phyloP scores from a whole-genome alignment of 2,329 filamentous ascomycete genomes.

The Bipolaris sorokiniana region DNA sequence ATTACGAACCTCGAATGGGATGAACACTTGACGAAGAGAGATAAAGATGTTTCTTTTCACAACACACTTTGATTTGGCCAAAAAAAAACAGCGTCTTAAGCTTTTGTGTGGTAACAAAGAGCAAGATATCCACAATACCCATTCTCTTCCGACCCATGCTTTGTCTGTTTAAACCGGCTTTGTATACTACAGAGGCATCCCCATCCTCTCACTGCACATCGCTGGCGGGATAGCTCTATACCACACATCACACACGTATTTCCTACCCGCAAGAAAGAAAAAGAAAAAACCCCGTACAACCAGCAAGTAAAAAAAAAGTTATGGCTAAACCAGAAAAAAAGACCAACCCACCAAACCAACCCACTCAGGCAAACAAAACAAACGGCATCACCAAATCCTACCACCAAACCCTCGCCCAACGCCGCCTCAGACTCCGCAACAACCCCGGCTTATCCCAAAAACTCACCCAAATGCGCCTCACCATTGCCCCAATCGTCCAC shows the following conservation, averaged over 20 bases:
- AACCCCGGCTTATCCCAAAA: slow-evolving; percentile 65
- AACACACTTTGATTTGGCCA: slow-evolving; percentile 3
- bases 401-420: slow-evolving; percentile 16
- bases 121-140: slow-evolving; percentile 36
- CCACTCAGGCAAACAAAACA: slow-evolving; percentile 7
- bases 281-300: neutral
- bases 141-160: slow-evolving; percentile 22
- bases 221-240: slow-evolving; percentile 2
- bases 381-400: slow-evolving; percentile 23
- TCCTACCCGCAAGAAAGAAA: neutral
- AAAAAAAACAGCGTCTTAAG: slow-evolving; percentile 27
- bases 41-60: slow-evolving; percentile 34
- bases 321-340: neutral
- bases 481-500: slow-evolving; percentile 68
- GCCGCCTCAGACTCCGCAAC: slow-evolving; percentile 26
- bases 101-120: slow-evolving; percentile 31
- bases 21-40: slow-evolving; percentile 24
- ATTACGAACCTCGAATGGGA: slow-evolving; percentile 21
- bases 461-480: slow-evolving; percentile 68
- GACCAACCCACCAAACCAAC: neutral
- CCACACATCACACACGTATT: slow-evolving; percentile 20
- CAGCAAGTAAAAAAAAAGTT: neutral
- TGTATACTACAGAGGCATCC: slow-evolving; percentile 30
- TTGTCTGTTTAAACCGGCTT: slow-evolving; percentile 36
- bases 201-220: slow-evolving; percentile 19